A percentile compares a stretch with the other conserved stretches of the same genome.
These are phyloP conservation scores for Phytophthora hibernalis DNA, from an alignment of 352 stramenopile species.

Conservation along the genomic window DNA sequence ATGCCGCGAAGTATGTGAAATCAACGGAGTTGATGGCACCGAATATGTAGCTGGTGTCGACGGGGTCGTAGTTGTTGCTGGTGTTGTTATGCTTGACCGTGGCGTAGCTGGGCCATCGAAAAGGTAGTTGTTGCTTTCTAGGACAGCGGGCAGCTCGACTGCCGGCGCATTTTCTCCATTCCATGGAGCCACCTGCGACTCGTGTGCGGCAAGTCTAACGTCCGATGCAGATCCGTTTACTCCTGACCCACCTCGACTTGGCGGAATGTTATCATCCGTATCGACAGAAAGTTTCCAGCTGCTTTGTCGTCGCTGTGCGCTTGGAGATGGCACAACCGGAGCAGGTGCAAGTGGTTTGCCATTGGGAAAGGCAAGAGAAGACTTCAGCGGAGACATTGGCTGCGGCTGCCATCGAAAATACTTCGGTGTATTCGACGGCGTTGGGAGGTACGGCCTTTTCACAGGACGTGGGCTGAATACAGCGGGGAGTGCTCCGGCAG, in stretches of 20 bases:
- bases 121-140: constrained; percentile 30
- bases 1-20: constrained; percentile 8
- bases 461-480: constrained; percentile 51
- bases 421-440: constrained; percentile 55
- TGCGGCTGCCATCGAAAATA: constrained; percentile 75
- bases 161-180: constrained; percentile 11
- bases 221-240: neutral
- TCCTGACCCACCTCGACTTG: constrained; percentile 8
- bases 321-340: constrained; percentile 25
- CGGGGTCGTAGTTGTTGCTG: constrained; percentile 3
- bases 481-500: constrained; percentile 58
- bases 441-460: constrained; percentile 48
- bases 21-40: constrained; percentile 4
- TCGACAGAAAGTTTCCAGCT: constrained; percentile 13
- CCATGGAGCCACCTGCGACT: constrained; percentile 24
- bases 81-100: constrained; percentile 19
- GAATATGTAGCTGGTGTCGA: constrained; percentile 3
- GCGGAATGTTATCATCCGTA: neutral
- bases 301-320: constrained; percentile 32
- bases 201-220: constrained; percentile 3
- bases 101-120: constrained; percentile 34
- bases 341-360: constrained; percentile 16
- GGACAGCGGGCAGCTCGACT: constrained; percentile 15
- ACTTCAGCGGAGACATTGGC: constrained; percentile 12
- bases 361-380: constrained; percentile 3